Base-by-base conservation (phyloP, 2,329 filamentous ascomycete genomes). In the Teratosphaeria pseudoeucalypti region DNA sequence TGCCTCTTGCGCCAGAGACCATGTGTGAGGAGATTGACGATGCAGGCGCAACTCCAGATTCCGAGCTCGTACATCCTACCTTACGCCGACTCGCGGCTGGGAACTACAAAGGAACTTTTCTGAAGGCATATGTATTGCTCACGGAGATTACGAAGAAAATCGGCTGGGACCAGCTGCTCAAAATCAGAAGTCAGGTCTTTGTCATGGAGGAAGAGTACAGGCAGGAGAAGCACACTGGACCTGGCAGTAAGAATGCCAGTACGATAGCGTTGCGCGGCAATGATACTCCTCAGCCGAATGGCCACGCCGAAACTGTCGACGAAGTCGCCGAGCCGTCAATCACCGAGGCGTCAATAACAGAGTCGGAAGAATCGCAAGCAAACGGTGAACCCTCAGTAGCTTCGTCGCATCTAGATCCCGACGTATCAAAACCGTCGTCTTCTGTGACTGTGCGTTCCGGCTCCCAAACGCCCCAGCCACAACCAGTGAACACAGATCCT, bases 191-290 rank as follows among this genome's bases (percentile, higher is more conserved):
- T 77, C 92, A 92, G 63, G 94, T 99, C 1, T 99, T 99, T 68
- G 94, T 99, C 55, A 99, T 99, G 94, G 94, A 99, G 73, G 94
- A 99, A 70, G 94, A 99, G 74, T 99, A 99, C 72, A 85, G 94
- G 55, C 88, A 87, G 59, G 94, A 97, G 76, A 90, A 89, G 74
- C 85, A 89, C 59, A 76, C 77, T 19, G 69, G 78, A 55, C 71
- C 77, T 16, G 70, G 74, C 54, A 86, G 85, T 68, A 84, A 88
- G 53, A 91, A 88, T 71, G 83, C 91, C 55, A 94, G 90, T 77
- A 89, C 87, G 53, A 87, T 91, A 65, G 88, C 85, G 56, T 78
- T 95, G 54, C 85, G 86, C 60, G 86, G 87, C 53, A 86, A 86
- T 29, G 87, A 89, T 34, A 76, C 74, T 14, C 73, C 79, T 76